These are phyloP conservation scores for Pseudogymnoascus sp. DNA, from an alignment of 2,329 filamentous ascomycete genomes.

Conservation along the genomic window DNA sequence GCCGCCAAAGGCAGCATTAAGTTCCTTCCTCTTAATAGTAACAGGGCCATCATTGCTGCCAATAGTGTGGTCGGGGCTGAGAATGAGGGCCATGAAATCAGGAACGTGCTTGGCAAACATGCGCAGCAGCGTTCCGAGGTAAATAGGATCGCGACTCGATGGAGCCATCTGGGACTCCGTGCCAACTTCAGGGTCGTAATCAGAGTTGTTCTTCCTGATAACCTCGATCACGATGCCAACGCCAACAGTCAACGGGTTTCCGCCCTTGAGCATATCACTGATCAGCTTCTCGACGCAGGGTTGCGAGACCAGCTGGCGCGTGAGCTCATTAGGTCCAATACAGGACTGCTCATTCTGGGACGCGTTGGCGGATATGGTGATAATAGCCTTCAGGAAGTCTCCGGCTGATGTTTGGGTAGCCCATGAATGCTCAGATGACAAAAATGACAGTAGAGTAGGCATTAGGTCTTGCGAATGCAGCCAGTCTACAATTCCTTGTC, in stretches of 20 bases:
- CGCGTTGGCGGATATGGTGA: slow-evolving; percentile 96
- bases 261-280: slow-evolving; percentile 82
- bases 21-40: slow-evolving; percentile 62
- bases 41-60: slow-evolving; percentile 47
- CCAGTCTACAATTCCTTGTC: slow-evolving; percentile 94
- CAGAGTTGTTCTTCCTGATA: slow-evolving; percentile 98
- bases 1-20: slow-evolving; percentile 82
- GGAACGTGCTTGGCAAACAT: slow-evolving; percentile 87
- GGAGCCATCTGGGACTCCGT: slow-evolving; percentile 72
- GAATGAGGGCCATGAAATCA: slow-evolving; percentile 86
- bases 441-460: slow-evolving; percentile 76
- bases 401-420: slow-evolving; percentile 94
- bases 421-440: slow-evolving; percentile 76
- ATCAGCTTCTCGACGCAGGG: slow-evolving; percentile 80
- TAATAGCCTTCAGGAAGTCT: slow-evolving; percentile 97
- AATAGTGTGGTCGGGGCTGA: slow-evolving; percentile 58
- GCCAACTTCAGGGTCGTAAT: slow-evolving; percentile 91
- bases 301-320: slow-evolving; percentile 84
- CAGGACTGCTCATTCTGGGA: slow-evolving; percentile 98
- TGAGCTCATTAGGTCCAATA: slow-evolving; percentile 95
- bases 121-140: slow-evolving; percentile 81
- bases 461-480: slow-evolving; percentile 84
- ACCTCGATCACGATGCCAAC: slow-evolving; percentile 98
- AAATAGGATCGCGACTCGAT: slow-evolving; percentile 86
- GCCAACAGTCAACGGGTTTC: slow-evolving; percentile 89